A percentile compares a stretch with the other conserved stretches of the same genome.
Conservation (phyloP, 768 basidiomycete genomes). For the Boletus huronensis region DNA sequence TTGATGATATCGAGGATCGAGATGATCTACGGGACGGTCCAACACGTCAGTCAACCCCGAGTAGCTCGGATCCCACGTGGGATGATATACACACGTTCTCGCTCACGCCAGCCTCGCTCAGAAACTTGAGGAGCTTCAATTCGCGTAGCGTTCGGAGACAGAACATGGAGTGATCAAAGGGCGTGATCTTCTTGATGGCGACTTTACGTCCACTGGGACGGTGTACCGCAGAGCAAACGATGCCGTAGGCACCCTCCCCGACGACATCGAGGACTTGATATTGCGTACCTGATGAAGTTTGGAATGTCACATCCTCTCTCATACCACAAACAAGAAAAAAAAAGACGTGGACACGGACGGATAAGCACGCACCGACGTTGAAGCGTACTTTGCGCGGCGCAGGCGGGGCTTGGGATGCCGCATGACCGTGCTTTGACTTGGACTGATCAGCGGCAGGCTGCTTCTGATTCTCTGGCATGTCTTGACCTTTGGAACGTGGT, state of each 20-base stretch:
- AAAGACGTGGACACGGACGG: neutral
- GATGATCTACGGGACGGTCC: constrained; percentile 57
- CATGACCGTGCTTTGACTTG: constrained; percentile 46
- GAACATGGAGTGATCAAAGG: constrained; percentile 96
- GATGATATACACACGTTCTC: constrained; percentile 58
- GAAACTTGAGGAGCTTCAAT: constrained; percentile 77
- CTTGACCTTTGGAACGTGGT: neutral
- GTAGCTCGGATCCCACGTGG: neutral
- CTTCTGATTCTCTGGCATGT: constrained; percentile 29
- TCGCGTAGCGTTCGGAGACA: constrained; percentile 87
- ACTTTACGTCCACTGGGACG: constrained; percentile 85
- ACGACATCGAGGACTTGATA: constrained; percentile 86
- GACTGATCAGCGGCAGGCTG: constrained; percentile 21
- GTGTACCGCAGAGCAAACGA: constrained; percentile 92
- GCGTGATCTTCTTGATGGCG: constrained; percentile 95
- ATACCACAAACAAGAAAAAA: neutral
- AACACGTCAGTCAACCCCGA: neutral
- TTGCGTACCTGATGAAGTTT: constrained; percentile 52
- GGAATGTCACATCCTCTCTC: neutral
- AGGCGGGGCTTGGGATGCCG: constrained; percentile 42
- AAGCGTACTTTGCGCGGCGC: constrained; percentile 84
- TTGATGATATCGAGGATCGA: constrained; percentile 87
- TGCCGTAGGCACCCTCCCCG: constrained; percentile 90
- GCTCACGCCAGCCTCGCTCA: constrained; percentile 84
- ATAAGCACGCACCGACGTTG: constrained; percentile 63